Evolutionary conservation across 2,329 filamentous ascomycete species (phyloP).

Genomic region (Huntiella omanensis): DNA sequence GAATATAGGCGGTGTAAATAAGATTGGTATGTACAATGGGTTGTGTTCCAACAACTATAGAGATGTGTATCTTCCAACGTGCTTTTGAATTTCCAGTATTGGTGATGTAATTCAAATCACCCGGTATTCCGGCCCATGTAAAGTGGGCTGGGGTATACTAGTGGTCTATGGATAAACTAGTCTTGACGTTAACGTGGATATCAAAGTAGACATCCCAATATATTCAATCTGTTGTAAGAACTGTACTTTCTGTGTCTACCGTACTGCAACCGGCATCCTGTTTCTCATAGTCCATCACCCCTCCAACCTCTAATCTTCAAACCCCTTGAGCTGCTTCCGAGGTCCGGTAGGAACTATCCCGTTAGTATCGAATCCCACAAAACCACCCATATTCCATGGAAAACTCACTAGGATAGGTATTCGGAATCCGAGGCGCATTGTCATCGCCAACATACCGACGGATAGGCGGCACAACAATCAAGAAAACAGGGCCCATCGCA

Average conservation of each 20-base stretch:
- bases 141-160: no score
- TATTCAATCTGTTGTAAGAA: no score
- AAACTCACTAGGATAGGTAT: slow-evolving; percentile 84
- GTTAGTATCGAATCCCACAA: neutral
- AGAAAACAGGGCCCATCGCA: slow-evolving; percentile 47
- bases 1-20: no score
- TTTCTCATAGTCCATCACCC: neutral
- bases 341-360: slow-evolving; percentile 35
- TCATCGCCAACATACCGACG: slow-evolving; percentile 55
- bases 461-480: slow-evolving; percentile 56
- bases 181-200: no score
- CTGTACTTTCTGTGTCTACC: neutral
- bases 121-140: no score
- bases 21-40: no score
- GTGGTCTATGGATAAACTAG: no score
- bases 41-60: no score
- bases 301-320: slow-evolving; percentile 32
- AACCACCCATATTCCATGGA: neutral
- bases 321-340: slow-evolving; percentile 39
- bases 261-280: neutral
- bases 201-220: no score
- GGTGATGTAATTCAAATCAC: no score
- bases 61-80: no score
- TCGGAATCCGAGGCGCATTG: slow-evolving; percentile 51
- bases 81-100: no score